Evolutionary conservation across 306 rosid species (phyloP).

Genomic region (Dryas alaskensis): DNA sequence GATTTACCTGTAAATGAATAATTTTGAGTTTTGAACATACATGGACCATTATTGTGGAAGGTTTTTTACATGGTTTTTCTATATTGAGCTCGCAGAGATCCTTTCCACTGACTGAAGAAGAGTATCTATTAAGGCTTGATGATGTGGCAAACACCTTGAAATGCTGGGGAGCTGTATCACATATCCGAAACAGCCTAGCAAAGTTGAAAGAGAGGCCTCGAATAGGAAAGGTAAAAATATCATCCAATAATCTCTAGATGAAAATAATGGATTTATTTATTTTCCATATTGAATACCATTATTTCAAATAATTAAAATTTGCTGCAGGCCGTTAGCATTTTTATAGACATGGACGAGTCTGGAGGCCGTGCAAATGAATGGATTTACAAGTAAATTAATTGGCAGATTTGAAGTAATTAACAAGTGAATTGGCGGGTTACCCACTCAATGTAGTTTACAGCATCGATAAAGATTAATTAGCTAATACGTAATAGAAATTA

Average conservation of each 20-base stretch:
- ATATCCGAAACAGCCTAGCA: constrained; percentile 80
- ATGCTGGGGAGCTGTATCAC: constrained; percentile 99
- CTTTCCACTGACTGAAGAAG: constrained; percentile 94
- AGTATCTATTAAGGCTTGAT: constrained; percentile 89
- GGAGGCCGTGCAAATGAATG: constrained; percentile 91
- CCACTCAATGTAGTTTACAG: background rate
- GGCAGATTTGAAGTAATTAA: background rate
- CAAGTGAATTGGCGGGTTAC: background rate
- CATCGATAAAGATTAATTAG: background rate
- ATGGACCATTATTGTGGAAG: too few relatives aligned
- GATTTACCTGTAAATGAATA: too few relatives aligned
- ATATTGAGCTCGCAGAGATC: constrained; percentile 52
- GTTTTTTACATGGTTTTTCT: background rate
- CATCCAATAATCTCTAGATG: background rate
- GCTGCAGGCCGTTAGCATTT: constrained; percentile 92
- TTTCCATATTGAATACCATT: background rate
- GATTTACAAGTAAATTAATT: constrained; percentile 67
- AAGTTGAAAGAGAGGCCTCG: constrained; percentile 86
- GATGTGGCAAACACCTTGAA: constrained; percentile 81
- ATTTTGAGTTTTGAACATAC: too few relatives aligned
- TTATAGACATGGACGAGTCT: constrained; percentile 90
- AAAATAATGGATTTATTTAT: background rate
- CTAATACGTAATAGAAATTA: background rate
- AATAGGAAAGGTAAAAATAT: constrained; percentile 74
- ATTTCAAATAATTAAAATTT: background rate